A percentile compares a stretch with the other conserved stretches of the same genome.
Conservation (phyloP, 805 yeast genomes). For the Nakazawaea laoshanensis region DNA sequence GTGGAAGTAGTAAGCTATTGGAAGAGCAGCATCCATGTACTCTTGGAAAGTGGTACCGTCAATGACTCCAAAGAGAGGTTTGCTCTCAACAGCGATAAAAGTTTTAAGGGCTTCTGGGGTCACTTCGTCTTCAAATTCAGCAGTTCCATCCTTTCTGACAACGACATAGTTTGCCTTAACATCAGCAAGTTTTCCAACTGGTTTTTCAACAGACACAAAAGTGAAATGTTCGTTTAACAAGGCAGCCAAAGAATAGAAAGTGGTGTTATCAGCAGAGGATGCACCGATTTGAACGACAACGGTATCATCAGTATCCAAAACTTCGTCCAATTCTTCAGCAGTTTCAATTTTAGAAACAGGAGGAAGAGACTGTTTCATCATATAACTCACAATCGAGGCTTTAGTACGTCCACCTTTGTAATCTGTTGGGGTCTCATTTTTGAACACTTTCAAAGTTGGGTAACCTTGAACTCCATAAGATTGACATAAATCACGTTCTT, state of each 20-base stretch:
- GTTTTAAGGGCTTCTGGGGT: conserved; percentile 28
- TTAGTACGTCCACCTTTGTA: conserved; percentile 84
- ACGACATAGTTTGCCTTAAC: conserved; percentile 33
- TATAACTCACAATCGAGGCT: conserved; percentile 65
- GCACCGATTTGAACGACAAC: conserved; percentile 41
- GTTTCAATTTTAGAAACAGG: conserved; percentile 47
- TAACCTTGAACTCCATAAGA: conserved; percentile 67
- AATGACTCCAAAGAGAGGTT: conserved; percentile 85
- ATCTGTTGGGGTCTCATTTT: conserved; percentile 45
- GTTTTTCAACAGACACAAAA: conserved; percentile 40
- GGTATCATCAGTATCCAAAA: conserved; percentile 41
- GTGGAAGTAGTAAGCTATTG: conserved; percentile 87
- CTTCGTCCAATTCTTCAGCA: conserved; percentile 39
- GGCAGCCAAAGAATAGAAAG: conserved; percentile 59
- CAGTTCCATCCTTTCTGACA: conserved; percentile 28
- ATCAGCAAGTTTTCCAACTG: conserved; percentile 24
- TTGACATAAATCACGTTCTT: conserved; percentile 62
- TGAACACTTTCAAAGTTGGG: conserved; percentile 76
- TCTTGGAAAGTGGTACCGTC: conserved; percentile 68
- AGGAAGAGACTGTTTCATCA: conserved; percentile 79
- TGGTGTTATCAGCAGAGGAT: conserved; percentile 35
- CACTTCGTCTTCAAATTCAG: conserved; percentile 23
- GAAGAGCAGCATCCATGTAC: conserved; percentile 65
- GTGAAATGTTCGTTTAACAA: conserved; percentile 51
- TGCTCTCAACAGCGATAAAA: conserved; percentile 53